Conservation (phyloP, 2,329 filamentous ascomycete genomes). For the Ceratocystis papillata region DNA sequence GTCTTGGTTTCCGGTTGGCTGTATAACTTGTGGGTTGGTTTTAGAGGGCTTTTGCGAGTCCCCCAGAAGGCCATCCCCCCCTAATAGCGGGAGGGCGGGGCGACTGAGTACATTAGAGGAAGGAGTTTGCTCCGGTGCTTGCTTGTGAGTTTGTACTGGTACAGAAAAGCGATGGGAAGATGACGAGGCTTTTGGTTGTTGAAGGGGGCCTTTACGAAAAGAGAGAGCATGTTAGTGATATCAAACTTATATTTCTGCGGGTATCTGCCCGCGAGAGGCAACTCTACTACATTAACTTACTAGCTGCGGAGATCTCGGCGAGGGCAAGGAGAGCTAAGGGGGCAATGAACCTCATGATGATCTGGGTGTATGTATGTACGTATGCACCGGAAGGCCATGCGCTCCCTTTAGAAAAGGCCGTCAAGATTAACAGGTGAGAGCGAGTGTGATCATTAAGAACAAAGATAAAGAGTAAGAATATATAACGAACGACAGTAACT, state of each 20-base stretch:
- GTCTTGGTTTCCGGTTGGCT: too few species aligned
- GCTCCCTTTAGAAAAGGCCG: conserved; percentile 8
- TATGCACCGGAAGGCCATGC: conserved; percentile 14
- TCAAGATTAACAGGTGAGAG: not conserved
- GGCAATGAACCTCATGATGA: not conserved
- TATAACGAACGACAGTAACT: conserved; percentile 1
- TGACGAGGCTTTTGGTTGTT: conserved; percentile 8
- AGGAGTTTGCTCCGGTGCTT: not conserved
- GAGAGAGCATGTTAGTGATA: not conserved
- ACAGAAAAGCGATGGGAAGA: not conserved
- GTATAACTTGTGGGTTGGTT: not conserved
- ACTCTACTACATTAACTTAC: not conserved
- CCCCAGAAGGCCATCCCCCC: not conserved
- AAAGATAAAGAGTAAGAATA: not conserved
- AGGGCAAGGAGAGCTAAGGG: conserved; percentile 5
- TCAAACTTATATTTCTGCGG: too few species aligned
- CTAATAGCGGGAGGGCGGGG: conserved; percentile 1
- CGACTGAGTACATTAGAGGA: conserved; percentile 4
- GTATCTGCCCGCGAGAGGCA: too few species aligned
- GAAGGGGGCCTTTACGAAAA: not conserved
- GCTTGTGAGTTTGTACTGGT: not conserved
- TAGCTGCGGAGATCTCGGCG: conserved; percentile 6
- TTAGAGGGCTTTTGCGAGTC: not conserved
- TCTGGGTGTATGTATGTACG: conserved; percentile 7
- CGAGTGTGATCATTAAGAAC: conserved; percentile 20